A percentile compares a stretch with the other conserved stretches of the same genome.
Evolutionary conservation across 2,329 filamentous ascomycete species (phyloP).

Genomic region (Alternaria metachromatica): DNA sequence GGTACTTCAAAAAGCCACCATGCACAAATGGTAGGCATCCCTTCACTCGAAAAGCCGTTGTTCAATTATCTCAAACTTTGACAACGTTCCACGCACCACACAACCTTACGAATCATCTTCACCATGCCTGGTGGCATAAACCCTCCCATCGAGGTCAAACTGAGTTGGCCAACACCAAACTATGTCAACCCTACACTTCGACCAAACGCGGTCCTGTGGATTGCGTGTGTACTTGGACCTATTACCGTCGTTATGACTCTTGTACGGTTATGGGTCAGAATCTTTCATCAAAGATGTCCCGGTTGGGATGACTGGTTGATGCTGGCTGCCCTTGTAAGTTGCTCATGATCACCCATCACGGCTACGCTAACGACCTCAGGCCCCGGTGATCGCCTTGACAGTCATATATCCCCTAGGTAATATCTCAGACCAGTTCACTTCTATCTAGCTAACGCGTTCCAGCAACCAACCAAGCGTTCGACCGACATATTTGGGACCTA

Average conservation of each 20-base stretch:
- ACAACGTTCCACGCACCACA: neutral
- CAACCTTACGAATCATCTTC: neutral
- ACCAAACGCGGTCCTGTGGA: constrained; percentile 24
- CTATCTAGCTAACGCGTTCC: constrained; percentile 10
- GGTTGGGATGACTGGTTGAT: constrained; percentile 43
- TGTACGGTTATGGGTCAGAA: constrained; percentile 37
- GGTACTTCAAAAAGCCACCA: constrained; percentile 12
- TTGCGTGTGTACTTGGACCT: constrained; percentile 31
- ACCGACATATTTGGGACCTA: constrained; percentile 40
- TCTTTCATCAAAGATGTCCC: constrained; percentile 31
- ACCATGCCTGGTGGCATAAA: constrained; percentile 42
- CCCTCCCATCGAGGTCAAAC: constrained; percentile 31
- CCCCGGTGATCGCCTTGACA: constrained; percentile 27
- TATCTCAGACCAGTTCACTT: neutral
- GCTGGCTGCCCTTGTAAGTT: constrained; percentile 32
- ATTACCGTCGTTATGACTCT: constrained; percentile 32
- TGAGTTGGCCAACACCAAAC: constrained; percentile 36
- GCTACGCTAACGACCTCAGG: constrained; percentile 19
- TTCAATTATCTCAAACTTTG: neutral
- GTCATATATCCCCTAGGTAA: constrained; percentile 30
- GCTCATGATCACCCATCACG: neutral
- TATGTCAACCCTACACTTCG: constrained; percentile 29
- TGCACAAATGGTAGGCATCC: constrained; percentile 29
- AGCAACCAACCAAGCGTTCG: constrained; percentile 28
- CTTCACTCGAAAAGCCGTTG: constrained; percentile 10